phyloP scores from a whole-genome alignment of 2,329 filamentous ascomycete species.

The Trichophyton schoenleinii region DNA sequence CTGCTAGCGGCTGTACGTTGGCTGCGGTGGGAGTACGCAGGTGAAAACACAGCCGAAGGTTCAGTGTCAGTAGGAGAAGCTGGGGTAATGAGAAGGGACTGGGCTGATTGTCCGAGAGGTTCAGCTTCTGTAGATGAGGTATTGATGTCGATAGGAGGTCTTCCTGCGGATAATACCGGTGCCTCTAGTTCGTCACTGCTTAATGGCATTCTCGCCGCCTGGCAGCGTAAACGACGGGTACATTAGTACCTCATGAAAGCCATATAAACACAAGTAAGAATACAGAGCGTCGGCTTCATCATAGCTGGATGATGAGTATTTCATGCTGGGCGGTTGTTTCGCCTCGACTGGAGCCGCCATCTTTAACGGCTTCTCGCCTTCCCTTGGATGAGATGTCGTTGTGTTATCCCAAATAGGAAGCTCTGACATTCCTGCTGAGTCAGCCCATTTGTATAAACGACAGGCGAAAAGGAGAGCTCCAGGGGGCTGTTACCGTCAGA shows the following conservation, averaged over 20 bases:
- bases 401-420: conserved; percentile 10
- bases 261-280: neutral
- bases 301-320: neutral
- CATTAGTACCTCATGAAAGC: neutral
- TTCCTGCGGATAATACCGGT: neutral
- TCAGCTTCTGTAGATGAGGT: neutral
- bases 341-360: neutral
- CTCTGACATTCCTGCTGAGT: neutral
- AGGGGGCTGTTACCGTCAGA: too few species aligned
- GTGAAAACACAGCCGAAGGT: neutral
- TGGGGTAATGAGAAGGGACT: neutral
- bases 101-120: neutral
- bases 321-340: neutral
- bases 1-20: neutral
- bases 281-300: neutral
- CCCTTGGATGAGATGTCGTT: neutral
- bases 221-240: neutral
- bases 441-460: neutral
- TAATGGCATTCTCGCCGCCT: conserved; percentile 5
- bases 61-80: conserved; percentile 4
- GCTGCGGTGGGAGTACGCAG: neutral
- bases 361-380: neutral
- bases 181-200: neutral
- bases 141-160: neutral
- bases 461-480: too few species aligned